Conservation (phyloP, 2,329 filamentous ascomycete genomes). For the Aspergillus ochraceoroseus region DNA sequence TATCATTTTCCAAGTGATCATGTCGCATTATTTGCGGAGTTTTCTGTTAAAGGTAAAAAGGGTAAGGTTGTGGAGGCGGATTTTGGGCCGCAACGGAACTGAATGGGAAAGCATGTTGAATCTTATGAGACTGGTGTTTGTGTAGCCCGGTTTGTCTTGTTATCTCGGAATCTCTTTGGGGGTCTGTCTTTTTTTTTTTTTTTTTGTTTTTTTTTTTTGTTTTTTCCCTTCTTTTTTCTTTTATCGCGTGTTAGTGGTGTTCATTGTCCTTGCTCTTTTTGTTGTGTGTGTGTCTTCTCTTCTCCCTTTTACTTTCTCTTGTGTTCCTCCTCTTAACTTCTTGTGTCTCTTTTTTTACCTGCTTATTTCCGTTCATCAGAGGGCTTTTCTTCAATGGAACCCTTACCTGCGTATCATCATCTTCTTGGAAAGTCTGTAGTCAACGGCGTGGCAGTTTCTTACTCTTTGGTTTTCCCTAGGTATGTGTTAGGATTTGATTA, state of each 20-base stretch:
- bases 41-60: slow-evolving; percentile 81
- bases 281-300: slow-evolving; percentile 15
- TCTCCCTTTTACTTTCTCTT: neutral
- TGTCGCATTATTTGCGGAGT: slow-evolving; percentile 82
- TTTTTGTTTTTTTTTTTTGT: slow-evolving; percentile 17
- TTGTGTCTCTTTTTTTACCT: neutral
- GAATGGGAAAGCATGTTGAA: slow-evolving; percentile 34
- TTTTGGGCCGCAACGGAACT: slow-evolving; percentile 51
- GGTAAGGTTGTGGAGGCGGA: slow-evolving; percentile 65
- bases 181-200: slow-evolving; percentile 18
- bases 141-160: slow-evolving; percentile 32
- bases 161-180: slow-evolving; percentile 41
- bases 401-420: slow-evolving; percentile 21
- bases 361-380: slow-evolving; percentile 2
- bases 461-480: slow-evolving; percentile 15
- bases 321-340: neutral
- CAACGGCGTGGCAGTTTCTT: slow-evolving; percentile 22
- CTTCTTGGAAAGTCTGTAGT: slow-evolving; percentile 30
- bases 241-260: slow-evolving; percentile 17
- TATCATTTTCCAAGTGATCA: slow-evolving; percentile 94
- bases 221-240: slow-evolving; percentile 17
- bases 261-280: slow-evolving; percentile 34
- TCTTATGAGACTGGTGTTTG: slow-evolving; percentile 40
- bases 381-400: slow-evolving; percentile 6
- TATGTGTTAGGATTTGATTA: slow-evolving; percentile 17